phyloP scores from a whole-genome alignment of 1,284 basidiomycete species.

The Ganoderma lucidum region DNA sequence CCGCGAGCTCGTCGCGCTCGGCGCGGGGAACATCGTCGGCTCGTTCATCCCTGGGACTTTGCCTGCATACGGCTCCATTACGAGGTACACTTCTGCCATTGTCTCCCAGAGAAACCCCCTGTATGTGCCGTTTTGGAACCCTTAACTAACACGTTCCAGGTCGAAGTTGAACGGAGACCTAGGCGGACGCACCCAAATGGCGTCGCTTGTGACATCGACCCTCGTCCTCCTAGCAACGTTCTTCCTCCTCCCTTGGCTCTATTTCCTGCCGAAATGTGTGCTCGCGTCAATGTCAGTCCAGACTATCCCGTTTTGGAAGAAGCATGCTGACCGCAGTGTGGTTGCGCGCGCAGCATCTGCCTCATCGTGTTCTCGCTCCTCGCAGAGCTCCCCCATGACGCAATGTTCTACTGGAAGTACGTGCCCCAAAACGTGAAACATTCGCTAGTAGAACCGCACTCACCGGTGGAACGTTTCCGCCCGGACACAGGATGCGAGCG shows the following conservation, averaged over 20 bases:
- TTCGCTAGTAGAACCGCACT: not conserved
- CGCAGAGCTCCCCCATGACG: slow-evolving; percentile 88
- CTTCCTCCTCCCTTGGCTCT: slow-evolving; percentile 84
- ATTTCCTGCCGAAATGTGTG: slow-evolving; percentile 84
- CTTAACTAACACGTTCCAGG: slow-evolving; percentile 45
- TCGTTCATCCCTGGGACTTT: slow-evolving; percentile 88
- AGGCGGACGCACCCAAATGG: slow-evolving; percentile 89
- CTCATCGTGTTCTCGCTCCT: slow-evolving; percentile 87
- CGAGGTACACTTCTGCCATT: slow-evolving; percentile 55
- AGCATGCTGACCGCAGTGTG: slow-evolving; percentile 5
- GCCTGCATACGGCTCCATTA: slow-evolving; percentile 90
- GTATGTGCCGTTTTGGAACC: not conserved
- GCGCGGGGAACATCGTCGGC: slow-evolving; percentile 80
- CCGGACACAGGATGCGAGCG: slow-evolving; percentile 72
- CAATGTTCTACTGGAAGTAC: slow-evolving; percentile 83
- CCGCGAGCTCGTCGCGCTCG: slow-evolving; percentile 89
- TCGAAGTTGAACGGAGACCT: slow-evolving; percentile 88
- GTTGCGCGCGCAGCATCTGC: slow-evolving; percentile 61
- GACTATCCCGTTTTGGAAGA: not conserved
- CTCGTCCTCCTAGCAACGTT: slow-evolving; percentile 86
- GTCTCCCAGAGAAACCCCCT: too few relatives aligned
- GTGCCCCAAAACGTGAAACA: slow-evolving; percentile 38
- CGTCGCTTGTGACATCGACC: slow-evolving; percentile 79
- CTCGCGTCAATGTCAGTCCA: slow-evolving; percentile 75
- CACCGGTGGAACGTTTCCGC: not conserved